Evolutionary conservation across 1,284 basidiomycete genomes (phyloP), one percentile per base, ranked within the genome.

Genomic region (Heterobasidion irregulare): DNA sequence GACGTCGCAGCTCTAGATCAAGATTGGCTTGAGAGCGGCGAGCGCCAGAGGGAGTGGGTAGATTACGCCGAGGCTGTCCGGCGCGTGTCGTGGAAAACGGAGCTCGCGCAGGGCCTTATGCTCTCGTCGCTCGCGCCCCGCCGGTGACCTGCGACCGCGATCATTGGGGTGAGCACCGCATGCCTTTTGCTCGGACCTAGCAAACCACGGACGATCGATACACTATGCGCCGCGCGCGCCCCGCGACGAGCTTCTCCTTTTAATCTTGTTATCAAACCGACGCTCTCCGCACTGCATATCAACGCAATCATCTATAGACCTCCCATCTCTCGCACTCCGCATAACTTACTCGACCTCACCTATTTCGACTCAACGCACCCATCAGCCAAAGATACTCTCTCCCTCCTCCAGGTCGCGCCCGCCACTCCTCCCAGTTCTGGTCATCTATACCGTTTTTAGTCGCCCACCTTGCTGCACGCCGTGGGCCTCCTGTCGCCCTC

Each of bases 1-100:
- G 89, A 92, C 69, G 89, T 91, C 44, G 73, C 78, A 19, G 73
- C 72, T 52, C 78, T 91, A 55, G 89, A 90, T 61, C 74, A 79
- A 59, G 82, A 86, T 57, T 92, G 89, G 89, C 73, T 88, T 58
- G 89, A 92, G 67, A 74, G 78, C 63, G 75, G 82, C 60, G 88
- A 92, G 72, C 80, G 89, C 58, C 74, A 74, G 66, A 73, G 89
- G 64, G 89, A 92, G 72, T 91, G 88, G 88, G 88, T 92, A 63
- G 88, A 90, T 69, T 91, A 84, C 63, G 78, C 82, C 53, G 89
- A 91, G 72, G 89, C 89, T 16, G 71, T 82, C 60, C 71, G 75
- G 63, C 75, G 89, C 61, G 67, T 92, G 50, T 77, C 82, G 58
- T 92, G 89, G 89, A 92, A 92, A 66, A 71, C 77, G 10, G 89